Percentiles rank a stretch among this genome's conserved stretches.
Conservation (phyloP, 2,329 filamentous ascomycete genomes). For the Coniochaeta sp. region DNA sequence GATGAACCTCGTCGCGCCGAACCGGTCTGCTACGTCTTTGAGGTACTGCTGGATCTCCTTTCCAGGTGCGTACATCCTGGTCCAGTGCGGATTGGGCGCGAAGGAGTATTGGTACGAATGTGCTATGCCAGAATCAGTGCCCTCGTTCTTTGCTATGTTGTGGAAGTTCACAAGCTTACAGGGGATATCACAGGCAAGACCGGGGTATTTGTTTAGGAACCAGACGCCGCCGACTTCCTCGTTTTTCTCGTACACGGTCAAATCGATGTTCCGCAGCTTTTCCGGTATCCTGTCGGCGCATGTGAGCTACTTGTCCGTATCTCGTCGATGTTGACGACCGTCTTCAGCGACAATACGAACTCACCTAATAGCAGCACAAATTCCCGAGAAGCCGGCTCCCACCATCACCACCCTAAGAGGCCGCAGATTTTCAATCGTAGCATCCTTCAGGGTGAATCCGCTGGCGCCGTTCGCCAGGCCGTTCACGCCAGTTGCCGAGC, state of each 20-base stretch:
- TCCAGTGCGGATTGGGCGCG: slow-evolving; percentile 48
- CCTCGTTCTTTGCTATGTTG: not conserved
- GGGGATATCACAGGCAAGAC: slow-evolving; percentile 26
- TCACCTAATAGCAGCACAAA: slow-evolving; percentile 22
- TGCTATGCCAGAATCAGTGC: slow-evolving; percentile 15
- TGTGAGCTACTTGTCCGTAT: not conserved
- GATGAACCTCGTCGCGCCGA: slow-evolving; percentile 37
- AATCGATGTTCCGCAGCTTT: slow-evolving; percentile 22
- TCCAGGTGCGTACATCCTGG: slow-evolving; percentile 38
- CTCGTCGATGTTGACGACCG: not conserved
- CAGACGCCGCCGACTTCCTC: slow-evolving; percentile 24
- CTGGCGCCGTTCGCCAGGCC: not conserved
- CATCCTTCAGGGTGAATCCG: slow-evolving; percentile 17
- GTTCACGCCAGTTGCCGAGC: not conserved
- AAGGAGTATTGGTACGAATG: slow-evolving; percentile 51
- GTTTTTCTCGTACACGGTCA: slow-evolving; percentile 27
- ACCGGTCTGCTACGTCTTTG: slow-evolving; percentile 35
- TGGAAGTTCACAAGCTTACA: slow-evolving; percentile 16
- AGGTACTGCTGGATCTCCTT: slow-evolving; percentile 43
- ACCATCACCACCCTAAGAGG: slow-evolving; percentile 24
- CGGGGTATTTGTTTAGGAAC: slow-evolving; percentile 12
- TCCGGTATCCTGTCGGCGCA: slow-evolving; percentile 20
- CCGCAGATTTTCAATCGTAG: slow-evolving; percentile 22
- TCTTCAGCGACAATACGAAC: not conserved
- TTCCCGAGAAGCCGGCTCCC: slow-evolving; percentile 25